Evolutionary conservation across 129 eudicot species (phyloP).

Genomic region (Pseudognaphalium luteoalbum): DNA sequence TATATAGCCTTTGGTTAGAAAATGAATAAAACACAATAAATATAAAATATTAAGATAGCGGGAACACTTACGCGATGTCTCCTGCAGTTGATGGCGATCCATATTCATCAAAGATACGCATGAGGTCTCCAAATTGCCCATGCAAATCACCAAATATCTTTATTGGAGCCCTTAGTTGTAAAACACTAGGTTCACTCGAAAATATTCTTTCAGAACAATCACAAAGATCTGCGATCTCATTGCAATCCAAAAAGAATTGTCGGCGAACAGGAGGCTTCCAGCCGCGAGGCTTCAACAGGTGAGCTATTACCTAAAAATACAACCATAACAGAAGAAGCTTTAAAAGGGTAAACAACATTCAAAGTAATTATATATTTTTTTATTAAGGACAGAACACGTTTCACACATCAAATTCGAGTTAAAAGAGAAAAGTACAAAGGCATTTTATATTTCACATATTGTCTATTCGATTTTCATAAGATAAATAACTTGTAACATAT

Average conservation of each 20-base stretch:
- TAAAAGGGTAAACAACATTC: background rate
- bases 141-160: constrained; percentile 97
- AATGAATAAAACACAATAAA: background rate
- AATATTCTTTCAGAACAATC: constrained; percentile 91
- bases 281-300: constrained; percentile 92
- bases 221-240: constrained; percentile 93
- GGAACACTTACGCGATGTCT: constrained; percentile 77
- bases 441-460: background rate
- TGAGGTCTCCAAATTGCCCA: constrained; percentile 98
- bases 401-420: background rate
- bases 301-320: constrained; percentile 66
- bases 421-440: background rate
- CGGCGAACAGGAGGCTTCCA: constrained; percentile 98
- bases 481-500: background rate
- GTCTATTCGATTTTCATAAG: background rate
- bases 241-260: constrained; percentile 88
- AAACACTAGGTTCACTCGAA: constrained; percentile 86
- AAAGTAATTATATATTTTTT: background rate
- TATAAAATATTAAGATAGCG: background rate
- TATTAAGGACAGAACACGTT: background rate
- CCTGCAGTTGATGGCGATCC: constrained; percentile 99
- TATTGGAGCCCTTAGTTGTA: constrained; percentile 89
- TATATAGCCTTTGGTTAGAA: background rate
- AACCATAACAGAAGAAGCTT: background rate
- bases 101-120: constrained; percentile 97